Conservation (phyloP, 805 yeast species). For the Aciculoconidium aculeatum region DNA sequence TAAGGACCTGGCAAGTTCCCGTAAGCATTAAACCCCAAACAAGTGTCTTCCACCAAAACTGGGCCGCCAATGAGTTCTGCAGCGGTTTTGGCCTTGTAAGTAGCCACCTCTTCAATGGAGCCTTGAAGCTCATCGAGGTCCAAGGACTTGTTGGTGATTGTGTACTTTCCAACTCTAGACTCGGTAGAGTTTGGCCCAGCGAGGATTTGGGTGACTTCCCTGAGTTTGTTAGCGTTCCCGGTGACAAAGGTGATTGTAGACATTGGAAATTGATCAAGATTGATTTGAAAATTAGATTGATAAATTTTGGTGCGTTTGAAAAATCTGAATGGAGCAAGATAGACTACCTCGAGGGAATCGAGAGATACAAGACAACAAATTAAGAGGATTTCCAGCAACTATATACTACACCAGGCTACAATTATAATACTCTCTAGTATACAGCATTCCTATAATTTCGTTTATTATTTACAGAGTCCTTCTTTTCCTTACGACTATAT, state of each 20-base stretch:
- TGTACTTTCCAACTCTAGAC: constrained; percentile 40
- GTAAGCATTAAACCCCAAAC: constrained; percentile 75
- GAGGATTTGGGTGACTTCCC: constrained; percentile 76
- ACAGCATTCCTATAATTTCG: no score
- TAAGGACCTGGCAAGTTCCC: constrained; percentile 91
- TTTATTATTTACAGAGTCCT: no score
- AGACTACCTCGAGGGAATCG: no score
- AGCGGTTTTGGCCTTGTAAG: constrained; percentile 73
- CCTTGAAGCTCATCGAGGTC: constrained; percentile 94
- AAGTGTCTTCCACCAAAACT: constrained; percentile 92
- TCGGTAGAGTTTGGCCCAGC: constrained; percentile 23
- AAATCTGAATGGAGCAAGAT: no score
- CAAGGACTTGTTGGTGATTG: constrained; percentile 55
- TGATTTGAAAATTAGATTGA: no score
- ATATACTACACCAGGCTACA: no score
- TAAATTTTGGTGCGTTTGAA: not conserved
- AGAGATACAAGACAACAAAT: no score
- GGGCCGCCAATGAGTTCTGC: constrained; percentile 63
- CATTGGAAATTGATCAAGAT: constrained; percentile 7
- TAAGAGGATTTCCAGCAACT: no score
- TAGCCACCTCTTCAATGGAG: constrained; percentile 71
- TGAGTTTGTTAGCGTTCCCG: constrained; percentile 83
- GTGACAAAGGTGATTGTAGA: constrained; percentile 63
- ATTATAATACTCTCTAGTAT: no score
- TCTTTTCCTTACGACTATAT: constrained; percentile 13